phyloP scores from a whole-genome alignment of 208 protist genomes.

The Trypanosomatidae sp. region DNA sequence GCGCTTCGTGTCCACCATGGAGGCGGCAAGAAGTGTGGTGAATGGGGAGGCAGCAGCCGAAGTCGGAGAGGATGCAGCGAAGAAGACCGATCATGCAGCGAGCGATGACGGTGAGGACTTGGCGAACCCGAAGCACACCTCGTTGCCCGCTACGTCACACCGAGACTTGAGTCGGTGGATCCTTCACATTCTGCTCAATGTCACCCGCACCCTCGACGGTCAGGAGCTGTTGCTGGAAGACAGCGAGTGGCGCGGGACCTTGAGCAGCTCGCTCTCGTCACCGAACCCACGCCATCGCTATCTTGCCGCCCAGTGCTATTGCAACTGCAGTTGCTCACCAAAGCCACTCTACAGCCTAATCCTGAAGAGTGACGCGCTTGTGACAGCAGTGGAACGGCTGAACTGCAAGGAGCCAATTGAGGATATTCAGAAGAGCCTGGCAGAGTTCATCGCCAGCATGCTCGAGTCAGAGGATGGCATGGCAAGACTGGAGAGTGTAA shows the following conservation, averaged over 20 bases:
- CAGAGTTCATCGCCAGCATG: slow-evolving; percentile 65
- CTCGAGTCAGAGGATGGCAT: slow-evolving; percentile 74
- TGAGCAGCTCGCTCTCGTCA: slow-evolving; percentile 43
- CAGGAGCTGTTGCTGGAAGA: slow-evolving; percentile 77
- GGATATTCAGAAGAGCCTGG: slow-evolving; percentile 55
- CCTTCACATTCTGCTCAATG: slow-evolving; percentile 77
- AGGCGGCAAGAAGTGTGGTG: neutral
- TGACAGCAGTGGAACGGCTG: slow-evolving; percentile 51
- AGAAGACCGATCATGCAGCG: neutral
- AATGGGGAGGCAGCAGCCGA: neutral
- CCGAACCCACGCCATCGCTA: slow-evolving; percentile 47
- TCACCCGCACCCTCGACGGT: slow-evolving; percentile 69
- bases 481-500: slow-evolving; percentile 64
- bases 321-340: slow-evolving; percentile 67
- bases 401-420: slow-evolving; percentile 29
- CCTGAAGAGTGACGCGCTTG: slow-evolving; percentile 44
- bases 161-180: slow-evolving; percentile 79
- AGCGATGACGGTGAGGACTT: neutral
- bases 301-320: slow-evolving; percentile 70
- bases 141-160: slow-evolving; percentile 2
- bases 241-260: slow-evolving; percentile 59
- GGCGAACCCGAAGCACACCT: neutral
- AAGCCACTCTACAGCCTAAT: slow-evolving; percentile 46
- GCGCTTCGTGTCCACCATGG: slow-evolving; percentile 23
- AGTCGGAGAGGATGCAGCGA: slow-evolving; percentile 1